Evolutionary conservation across 768 basidiomycete species (phyloP).

Genomic region (Megacollybia marginata): DNA sequence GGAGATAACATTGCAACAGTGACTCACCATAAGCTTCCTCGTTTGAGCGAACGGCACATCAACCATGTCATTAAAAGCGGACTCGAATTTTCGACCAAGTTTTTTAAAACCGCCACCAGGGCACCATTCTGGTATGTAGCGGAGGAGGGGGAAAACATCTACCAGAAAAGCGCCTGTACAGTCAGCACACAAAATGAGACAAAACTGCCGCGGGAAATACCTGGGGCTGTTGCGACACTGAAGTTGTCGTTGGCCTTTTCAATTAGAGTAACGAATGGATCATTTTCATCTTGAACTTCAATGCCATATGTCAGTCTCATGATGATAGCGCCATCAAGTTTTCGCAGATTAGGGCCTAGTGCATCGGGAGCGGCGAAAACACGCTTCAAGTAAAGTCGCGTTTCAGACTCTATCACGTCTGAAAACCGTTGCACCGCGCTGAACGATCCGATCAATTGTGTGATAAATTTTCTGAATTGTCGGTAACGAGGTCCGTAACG

Average conservation of each 20-base stretch:
- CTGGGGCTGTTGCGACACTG: slow-evolving; percentile 39
- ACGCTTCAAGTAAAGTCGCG: slow-evolving; percentile 28
- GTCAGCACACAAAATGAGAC: background rate
- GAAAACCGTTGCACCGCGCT: slow-evolving; percentile 21
- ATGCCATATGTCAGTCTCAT: slow-evolving; percentile 50
- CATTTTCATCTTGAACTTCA: slow-evolving; percentile 40
- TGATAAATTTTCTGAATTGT: slow-evolving; percentile 35
- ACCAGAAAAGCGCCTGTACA: slow-evolving; percentile 28
- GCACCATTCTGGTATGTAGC: slow-evolving; percentile 46
- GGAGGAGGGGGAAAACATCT: slow-evolving; percentile 34
- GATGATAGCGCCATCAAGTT: slow-evolving; percentile 47
- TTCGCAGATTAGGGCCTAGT: slow-evolving; percentile 30
- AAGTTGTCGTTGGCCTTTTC: slow-evolving; percentile 47
- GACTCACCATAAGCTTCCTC: slow-evolving; percentile 36
- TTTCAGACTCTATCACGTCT: slow-evolving; percentile 26
- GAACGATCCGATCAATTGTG: slow-evolving; percentile 31
- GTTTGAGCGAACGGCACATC: slow-evolving; percentile 37
- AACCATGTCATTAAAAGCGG: slow-evolving; percentile 30
- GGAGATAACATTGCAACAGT: background rate
- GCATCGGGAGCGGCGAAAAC: slow-evolving; percentile 23
- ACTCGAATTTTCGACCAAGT: slow-evolving; percentile 32
- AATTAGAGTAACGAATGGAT: slow-evolving; percentile 44
- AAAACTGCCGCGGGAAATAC: slow-evolving; percentile 16
- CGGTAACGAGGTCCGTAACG: slow-evolving; percentile 37
- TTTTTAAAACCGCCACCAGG: slow-evolving; percentile 49